Base-by-base conservation (phyloP, 139 green algal genomes). In the Dunaliella sp. region DNA sequence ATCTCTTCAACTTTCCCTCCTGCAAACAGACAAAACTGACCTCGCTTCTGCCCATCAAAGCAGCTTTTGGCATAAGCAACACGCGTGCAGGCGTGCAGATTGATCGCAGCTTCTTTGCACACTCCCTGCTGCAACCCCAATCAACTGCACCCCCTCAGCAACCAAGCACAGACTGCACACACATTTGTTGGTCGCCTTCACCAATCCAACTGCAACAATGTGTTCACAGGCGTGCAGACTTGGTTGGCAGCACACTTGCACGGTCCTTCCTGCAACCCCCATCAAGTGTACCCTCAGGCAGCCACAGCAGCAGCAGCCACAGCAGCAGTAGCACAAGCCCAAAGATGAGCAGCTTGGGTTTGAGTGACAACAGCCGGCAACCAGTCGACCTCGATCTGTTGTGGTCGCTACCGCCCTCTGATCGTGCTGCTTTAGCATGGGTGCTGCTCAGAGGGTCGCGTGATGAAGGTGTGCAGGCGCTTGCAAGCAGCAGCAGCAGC, bases 231-330 rank as follows among this genome's bases (percentile, higher is more conserved):
- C 48, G 48, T 24, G 76, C 76, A 38, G 76, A 81, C n/a, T 33
- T 34, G 76, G 76, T 34, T 28, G 76, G 76, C 76, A 81, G 76
- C 76, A 81, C n/a, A 12, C 76, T 81, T 12, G 76, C 76, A 36
- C 7, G 1, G 2, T 38, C n/a, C 76, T 31, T 81, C 1, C 76
- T 81, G n/a, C n/a, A 33, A 1, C 76, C 76, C n/a, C 2, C 28
- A 3, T 32, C 73, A n/a, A n/a, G n/a, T 65, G 48, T 65, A 65
- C 48, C 16, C 48, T 65, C 48, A 65, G 16, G 16, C 16, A 7
- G 16, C 7, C 7, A 65, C 48, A 65, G 48, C 48, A 65, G 48
- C 48, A 65, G 48, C 48, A 65, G 48, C 48, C 7, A 16, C 48
- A 65, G 48, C 48, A 65, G 48, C 48, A 65, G 48, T 65, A 65